Conservation (phyloP, 2,329 filamentous ascomycete genomes). For the Neonectria coccinea region DNA sequence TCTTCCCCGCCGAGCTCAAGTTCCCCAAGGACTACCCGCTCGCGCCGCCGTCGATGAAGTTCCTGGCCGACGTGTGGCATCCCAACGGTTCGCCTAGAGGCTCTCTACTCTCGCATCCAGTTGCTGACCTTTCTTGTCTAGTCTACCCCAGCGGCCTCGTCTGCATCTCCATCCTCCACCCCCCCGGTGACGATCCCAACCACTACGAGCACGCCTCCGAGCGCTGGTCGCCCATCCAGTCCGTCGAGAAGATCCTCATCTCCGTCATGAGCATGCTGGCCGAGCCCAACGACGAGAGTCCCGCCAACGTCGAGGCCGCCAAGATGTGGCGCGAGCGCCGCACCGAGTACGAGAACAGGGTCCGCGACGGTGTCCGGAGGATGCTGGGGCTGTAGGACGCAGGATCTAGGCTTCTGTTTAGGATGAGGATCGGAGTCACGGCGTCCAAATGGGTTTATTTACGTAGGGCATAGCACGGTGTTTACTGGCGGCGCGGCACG, state of each 20-base stretch:
- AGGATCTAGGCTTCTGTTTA: background rate
- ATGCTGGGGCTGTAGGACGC: constrained; percentile 75
- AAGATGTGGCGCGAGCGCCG: constrained; percentile 94
- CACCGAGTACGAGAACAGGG: constrained; percentile 85
- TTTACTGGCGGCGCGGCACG: constrained; percentile 38
- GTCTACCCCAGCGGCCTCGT: constrained; percentile 93
- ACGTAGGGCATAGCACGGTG: constrained; percentile 44
- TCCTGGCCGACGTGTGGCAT: constrained; percentile 94
- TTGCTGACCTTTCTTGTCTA: constrained; percentile 50
- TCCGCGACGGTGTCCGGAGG: constrained; percentile 83
- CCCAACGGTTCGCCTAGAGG: constrained; percentile 78
- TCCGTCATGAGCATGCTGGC: constrained; percentile 99
- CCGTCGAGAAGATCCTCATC: constrained; percentile 96
- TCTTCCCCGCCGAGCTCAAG: constrained; percentile 94
- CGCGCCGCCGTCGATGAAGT: constrained; percentile 95
- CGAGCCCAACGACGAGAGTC: constrained; percentile 95
- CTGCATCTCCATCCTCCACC: constrained; percentile 98
- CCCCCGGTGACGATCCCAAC: constrained; percentile 96
- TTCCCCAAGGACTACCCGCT: constrained; percentile 98
- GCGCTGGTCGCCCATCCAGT: constrained; percentile 96
- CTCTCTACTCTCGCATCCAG: constrained; percentile 14
- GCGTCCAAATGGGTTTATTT: constrained; percentile 37
- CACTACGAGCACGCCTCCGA: constrained; percentile 97
- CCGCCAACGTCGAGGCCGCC: constrained; percentile 94
- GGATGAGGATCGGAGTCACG: constrained; percentile 36